phyloP scores from a whole-genome alignment of 768 basidiomycete genomes.

The Pisolithus sp. region DNA sequence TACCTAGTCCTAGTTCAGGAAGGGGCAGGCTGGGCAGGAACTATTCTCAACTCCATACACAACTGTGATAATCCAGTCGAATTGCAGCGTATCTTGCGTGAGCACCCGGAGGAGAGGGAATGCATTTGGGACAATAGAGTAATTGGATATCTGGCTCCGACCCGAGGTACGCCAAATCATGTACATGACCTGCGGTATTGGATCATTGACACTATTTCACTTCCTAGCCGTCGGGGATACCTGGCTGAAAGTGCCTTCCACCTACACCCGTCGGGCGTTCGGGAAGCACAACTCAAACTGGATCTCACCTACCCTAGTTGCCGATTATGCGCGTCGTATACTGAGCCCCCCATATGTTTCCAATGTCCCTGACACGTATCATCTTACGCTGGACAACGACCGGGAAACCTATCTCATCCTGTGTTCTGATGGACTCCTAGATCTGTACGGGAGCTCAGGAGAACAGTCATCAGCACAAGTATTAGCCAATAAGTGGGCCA shows the following conservation, averaged over 20 bases:
- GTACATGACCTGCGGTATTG: neutral
- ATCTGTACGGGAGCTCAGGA: constrained; percentile 31
- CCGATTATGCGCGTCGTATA: constrained; percentile 28
- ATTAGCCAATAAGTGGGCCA: constrained; percentile 31
- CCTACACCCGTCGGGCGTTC: constrained; percentile 29
- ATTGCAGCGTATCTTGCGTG: constrained; percentile 19
- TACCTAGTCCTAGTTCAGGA: constrained; percentile 18
- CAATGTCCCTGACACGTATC: constrained; percentile 34
- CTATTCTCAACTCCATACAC: constrained; percentile 22
- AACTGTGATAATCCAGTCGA: constrained; percentile 26
- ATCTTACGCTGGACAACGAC: constrained; percentile 15
- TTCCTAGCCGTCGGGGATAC: constrained; percentile 29
- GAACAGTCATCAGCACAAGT: constrained; percentile 17
- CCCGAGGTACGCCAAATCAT: constrained; percentile 25
- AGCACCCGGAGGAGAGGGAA: constrained; percentile 25
- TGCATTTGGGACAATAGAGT: constrained; percentile 29
- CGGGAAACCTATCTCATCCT: constrained; percentile 31
- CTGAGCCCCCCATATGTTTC: constrained; percentile 44
- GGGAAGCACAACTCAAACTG: constrained; percentile 19
- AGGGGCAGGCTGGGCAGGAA: neutral
- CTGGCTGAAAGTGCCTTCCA: constrained; percentile 29
- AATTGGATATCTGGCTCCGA: constrained; percentile 34
- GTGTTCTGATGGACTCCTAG: constrained; percentile 43
- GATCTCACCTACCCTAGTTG: constrained; percentile 11
- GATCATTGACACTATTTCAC: constrained; percentile 11